These are phyloP conservation scores for Cladosporium sphaerospermum DNA, from an alignment of 2,329 filamentous ascomycete species.

Conservation along the genomic window DNA sequence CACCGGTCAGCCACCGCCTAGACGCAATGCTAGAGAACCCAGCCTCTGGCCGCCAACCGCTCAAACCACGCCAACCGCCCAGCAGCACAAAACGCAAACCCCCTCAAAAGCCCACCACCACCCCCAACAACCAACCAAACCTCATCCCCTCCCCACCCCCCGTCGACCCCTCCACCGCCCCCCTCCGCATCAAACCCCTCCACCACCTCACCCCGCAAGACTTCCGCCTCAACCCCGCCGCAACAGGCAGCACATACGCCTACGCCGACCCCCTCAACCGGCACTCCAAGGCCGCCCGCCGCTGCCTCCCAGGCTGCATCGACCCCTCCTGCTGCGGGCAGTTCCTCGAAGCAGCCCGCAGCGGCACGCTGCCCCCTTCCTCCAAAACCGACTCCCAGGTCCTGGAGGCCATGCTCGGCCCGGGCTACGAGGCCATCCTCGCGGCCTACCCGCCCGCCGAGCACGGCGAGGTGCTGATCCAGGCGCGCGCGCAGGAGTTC, in stretches of 20 bases:
- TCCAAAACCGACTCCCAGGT: constrained; percentile 23
- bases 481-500: constrained; percentile 66
- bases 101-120: background rate
- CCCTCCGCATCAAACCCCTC: constrained; percentile 54
- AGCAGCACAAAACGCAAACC: background rate
- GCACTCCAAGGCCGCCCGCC: constrained; percentile 49
- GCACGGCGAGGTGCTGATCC: constrained; percentile 60
- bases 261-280: constrained; percentile 67
- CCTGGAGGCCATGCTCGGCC: constrained; percentile 24
- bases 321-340: constrained; percentile 67
- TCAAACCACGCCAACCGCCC: background rate
- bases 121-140: background rate
- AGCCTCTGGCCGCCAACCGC: constrained; percentile 11
- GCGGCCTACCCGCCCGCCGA: constrained; percentile 39
- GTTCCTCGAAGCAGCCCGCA: constrained; percentile 59
- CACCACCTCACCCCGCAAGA: constrained; percentile 58
- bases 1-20: constrained; percentile 14
- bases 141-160: constrained; percentile 16
- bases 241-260: constrained; percentile 67
- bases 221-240: constrained; percentile 74
- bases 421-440: constrained; percentile 20
- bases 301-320: constrained; percentile 67
- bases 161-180: constrained; percentile 31
- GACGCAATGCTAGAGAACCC: constrained; percentile 20
- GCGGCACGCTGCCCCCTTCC: constrained; percentile 19